phyloP scores from a whole-genome alignment of 2,329 filamentous ascomycete genomes.

The Cercospora nicotianae region DNA sequence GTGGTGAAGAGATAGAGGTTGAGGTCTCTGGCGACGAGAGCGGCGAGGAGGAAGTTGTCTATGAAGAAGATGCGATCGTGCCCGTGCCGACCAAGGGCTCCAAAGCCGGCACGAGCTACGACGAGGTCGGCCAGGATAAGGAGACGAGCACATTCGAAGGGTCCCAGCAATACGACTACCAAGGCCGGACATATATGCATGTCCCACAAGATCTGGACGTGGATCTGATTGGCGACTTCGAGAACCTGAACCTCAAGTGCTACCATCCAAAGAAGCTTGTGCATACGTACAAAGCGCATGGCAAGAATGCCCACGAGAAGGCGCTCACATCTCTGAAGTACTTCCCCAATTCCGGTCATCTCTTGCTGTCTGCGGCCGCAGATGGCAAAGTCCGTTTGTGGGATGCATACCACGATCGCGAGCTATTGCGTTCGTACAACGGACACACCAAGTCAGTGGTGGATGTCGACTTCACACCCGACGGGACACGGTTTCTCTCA shows the following conservation, averaged over 20 bases:
- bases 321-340: constrained; percentile 87
- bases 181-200: constrained; percentile 96
- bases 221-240: constrained; percentile 73
- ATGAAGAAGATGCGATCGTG: constrained; percentile 71
- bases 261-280: constrained; percentile 93
- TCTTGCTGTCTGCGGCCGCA: constrained; percentile 84
- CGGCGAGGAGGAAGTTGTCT: constrained; percentile 73
- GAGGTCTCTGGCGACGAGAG: constrained; percentile 70
- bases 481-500: constrained; percentile 83
- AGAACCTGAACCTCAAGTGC: constrained; percentile 58
- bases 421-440: constrained; percentile 85
- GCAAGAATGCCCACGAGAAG: constrained; percentile 57
- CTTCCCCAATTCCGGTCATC: constrained; percentile 82
- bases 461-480: constrained; percentile 81
- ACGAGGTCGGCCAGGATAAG: constrained; percentile 45
- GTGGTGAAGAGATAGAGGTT: constrained; percentile 70
- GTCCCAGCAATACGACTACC: constrained; percentile 80
- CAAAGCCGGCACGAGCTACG: constrained; percentile 56
- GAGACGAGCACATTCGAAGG: constrained; percentile 91
- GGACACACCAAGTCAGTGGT: constrained; percentile 89
- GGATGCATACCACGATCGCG: constrained; percentile 87
- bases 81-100: constrained; percentile 53
- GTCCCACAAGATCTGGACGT: constrained; percentile 86
- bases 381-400: constrained; percentile 91
- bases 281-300: constrained; percentile 78